Evolutionary conservation across 2,329 filamentous ascomycete genomes (phyloP), one percentile per base, ranked within the genome.

Genomic region (Bipolaris bicolor): DNA sequence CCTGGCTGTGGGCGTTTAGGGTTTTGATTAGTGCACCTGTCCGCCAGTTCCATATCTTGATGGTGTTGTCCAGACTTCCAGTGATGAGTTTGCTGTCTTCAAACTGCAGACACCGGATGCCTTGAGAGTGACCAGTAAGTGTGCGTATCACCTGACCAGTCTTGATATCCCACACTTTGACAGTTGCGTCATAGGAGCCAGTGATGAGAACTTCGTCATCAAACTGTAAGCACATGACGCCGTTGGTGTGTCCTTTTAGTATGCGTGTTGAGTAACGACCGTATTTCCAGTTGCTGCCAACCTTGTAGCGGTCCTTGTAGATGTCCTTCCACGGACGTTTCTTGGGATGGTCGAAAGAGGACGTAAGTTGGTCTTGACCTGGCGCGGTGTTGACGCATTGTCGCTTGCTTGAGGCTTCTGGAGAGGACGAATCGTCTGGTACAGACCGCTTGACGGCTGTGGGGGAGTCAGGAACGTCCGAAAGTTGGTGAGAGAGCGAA

Each of bases 231-330:
- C 86, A 88, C 85, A 89, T 95, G 57, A 95, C 88, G 37, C 94
- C 94, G 72, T 97, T 97, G 10, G 86, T 88, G 76, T 98, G 89
- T 1, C 93, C 94, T 66, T 88, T 89, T 76, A 99, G 92, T 11
- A 90, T 86, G 72, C 89, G 92, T 65, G 91, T 89, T 6, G 88
- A 88, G 78, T 90, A 98, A 36, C 94, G 88, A 3, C 95, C 94
- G 63, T 96, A 92, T 75, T 97, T 96, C 95, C 95, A 99, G 75
- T 98, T 98, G 58, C 89, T 95, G 49, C 95, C 94, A 46, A 99
- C 92, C 75, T 94, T 95, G 82, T 94, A 98, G 15, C 91, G 87
- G 75, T 97, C 94, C 62, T 92, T 90, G 80, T 99, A 99, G 1
- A 99, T 91, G 60, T 96, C 92, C 77, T 99, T 99, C 95, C 95